Evolutionary conservation across 2,329 filamentous ascomycete genomes (phyloP), one percentile per base, ranked within the genome.

Genomic region (Cucurbitaria berberidis): DNA sequence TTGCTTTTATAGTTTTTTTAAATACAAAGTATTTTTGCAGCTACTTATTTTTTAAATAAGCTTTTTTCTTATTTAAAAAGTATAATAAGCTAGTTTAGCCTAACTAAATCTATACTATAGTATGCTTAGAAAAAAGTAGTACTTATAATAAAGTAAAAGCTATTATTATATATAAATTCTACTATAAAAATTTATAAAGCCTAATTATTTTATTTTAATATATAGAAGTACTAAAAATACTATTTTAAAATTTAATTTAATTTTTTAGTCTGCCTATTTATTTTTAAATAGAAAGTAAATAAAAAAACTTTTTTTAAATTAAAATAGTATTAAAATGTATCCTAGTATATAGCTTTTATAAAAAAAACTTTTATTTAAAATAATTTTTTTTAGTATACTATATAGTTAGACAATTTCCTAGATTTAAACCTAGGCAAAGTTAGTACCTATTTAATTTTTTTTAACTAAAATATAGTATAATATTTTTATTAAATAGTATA

Each of bases 401-500:
- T 43, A 36, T 42, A 49, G 27, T 21, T 35, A 43, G 19, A 49
- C 21, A 32, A 18, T 22, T 16, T 42, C 24, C 5, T 30, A 18
- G 3, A 47, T 47, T 21, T 47, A 47, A 15, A 16, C 32, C n/a
- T 47, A 47, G 6, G 15, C 21, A 38, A 47, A 27, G 27, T 47
- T 30, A 27, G 19, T 47, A 29, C 45, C 30, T 39, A 39, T 19
- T 21, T 39, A 47, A 30, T 47, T 19, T 26, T 2, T 3, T 27
- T 18, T 13, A 26, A 27, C 21, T 26, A 42, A 21, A 6, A 42
- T 42, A 42, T 42, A 42, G 22, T 42, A 42, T 5, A 18, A n/a
- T 40, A 47, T 39, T 40, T 47, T 47, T 24, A 36, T 38, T 26
- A 47, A 40, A 3, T 39, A 27, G 21, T 47, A 34, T 42, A 42